Evolutionary conservation across 148 eudicot genomes (phyloP).

Genomic region (Camellia sinensis): DNA sequence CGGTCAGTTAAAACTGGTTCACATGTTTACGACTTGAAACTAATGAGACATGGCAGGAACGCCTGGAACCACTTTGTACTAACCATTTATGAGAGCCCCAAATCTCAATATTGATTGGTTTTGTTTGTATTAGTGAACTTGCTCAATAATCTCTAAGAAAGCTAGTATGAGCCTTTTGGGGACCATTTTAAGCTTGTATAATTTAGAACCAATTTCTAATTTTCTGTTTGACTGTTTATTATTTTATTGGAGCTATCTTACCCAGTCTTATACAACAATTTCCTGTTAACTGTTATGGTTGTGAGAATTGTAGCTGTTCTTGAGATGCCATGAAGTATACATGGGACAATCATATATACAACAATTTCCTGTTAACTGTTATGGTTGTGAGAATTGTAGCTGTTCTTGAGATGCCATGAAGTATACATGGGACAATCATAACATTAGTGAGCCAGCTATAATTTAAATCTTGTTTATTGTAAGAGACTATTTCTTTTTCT

Average conservation of each 20-base stretch:
- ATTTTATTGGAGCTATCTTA: constrained; percentile 2
- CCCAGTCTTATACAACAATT: background rate
- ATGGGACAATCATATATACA: background rate
- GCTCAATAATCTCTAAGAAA: background rate
- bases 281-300: no score
- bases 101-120: background rate
- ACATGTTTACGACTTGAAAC: background rate
- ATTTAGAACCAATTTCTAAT: background rate
- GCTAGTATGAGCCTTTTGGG: background rate
- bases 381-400: background rate
- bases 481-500: background rate
- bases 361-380: no score
- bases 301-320: background rate
- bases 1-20: background rate
- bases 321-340: background rate
- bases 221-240: background rate
- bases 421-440: background rate
- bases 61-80: background rate
- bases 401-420: background rate
- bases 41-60: background rate
- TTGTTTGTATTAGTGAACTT: background rate
- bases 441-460: background rate
- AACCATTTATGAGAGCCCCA: background rate
- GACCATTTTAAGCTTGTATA: background rate
- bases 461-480: background rate